Evolutionary conservation across 371 early-diverging fungal genomes (phyloP).

Genomic region (Funneliformis caledonium): DNA sequence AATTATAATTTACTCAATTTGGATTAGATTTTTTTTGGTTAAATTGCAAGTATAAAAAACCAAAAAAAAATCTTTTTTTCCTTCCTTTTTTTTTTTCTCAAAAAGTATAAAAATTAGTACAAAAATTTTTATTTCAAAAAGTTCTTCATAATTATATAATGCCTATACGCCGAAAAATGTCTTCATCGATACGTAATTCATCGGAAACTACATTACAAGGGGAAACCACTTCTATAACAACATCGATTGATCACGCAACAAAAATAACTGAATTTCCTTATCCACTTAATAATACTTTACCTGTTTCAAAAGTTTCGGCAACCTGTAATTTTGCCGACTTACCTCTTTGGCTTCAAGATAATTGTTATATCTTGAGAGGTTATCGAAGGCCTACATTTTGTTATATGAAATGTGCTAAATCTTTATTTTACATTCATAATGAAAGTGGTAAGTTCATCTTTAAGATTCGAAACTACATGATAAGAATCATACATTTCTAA

Average conservation of each 20-base stretch:
- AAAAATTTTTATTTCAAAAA: too few relatives aligned
- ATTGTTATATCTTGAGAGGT: constrained; percentile 64
- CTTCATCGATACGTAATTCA: background rate
- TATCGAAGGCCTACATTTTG: constrained; percentile 82
- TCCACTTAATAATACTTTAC: background rate
- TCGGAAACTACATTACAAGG: background rate
- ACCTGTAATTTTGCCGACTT: constrained; percentile 59
- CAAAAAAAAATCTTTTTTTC: too few relatives aligned
- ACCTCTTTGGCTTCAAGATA: constrained; percentile 80
- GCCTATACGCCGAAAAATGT: constrained; percentile 12
- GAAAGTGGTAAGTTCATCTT: constrained; percentile 67
- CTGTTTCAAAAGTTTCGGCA: background rate
- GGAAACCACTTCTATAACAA: background rate
- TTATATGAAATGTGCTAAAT: constrained; percentile 71
- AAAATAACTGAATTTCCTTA: background rate
- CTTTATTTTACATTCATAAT: constrained; percentile 87
- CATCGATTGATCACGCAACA: background rate
- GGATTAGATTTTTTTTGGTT: too few relatives aligned
- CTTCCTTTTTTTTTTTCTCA: too few relatives aligned
- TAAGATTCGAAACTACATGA: background rate
- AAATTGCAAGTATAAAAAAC: too few relatives aligned
- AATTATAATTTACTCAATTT: too few relatives aligned
- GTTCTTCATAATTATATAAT: background rate
- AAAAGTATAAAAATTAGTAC: too few relatives aligned
- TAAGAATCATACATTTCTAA: background rate